phyloP scores from a whole-genome alignment of 1,284 basidiomycete species.

The Schizophyllum amplum region DNA sequence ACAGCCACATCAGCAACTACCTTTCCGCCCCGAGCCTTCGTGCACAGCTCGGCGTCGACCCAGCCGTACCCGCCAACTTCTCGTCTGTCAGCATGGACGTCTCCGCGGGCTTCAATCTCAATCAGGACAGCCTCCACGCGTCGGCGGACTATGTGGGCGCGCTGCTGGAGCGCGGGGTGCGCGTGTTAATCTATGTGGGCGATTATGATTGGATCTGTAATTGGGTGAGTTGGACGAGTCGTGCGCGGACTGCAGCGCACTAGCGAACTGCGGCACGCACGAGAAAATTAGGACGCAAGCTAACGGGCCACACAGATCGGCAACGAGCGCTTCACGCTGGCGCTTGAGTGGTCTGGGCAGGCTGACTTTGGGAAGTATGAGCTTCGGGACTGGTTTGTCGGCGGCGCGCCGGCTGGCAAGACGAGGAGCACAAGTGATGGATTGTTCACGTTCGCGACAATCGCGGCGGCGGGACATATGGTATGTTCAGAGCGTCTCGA shows the following conservation, averaged over 20 bases:
- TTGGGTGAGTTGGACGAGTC: conserved; percentile 26
- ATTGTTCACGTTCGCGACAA: conserved; percentile 46
- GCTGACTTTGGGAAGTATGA: conserved; percentile 37
- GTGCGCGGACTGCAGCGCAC: no score
- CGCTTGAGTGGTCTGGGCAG: conserved; percentile 57
- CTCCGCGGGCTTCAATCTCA: conserved; percentile 26
- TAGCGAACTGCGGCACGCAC: no score
- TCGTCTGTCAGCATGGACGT: conserved; percentile 39
- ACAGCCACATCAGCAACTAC: conserved; percentile 32
- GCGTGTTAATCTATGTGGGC: conserved; percentile 70
- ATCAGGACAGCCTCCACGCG: conserved; percentile 33
- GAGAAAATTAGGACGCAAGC: no score
- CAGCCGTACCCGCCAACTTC: conserved; percentile 37
- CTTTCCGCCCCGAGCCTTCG: conserved; percentile 50
- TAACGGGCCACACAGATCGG: conserved; percentile 28
- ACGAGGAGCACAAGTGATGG: conserved; percentile 34
- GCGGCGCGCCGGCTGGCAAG: conserved; percentile 37
- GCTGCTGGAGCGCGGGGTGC: conserved; percentile 68
- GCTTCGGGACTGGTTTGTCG: conserved; percentile 42
- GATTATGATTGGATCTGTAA: conserved; percentile 73
- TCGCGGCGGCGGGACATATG: conserved; percentile 46
- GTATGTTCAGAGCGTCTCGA: conserved; percentile 21
- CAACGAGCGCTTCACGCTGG: conserved; percentile 55
- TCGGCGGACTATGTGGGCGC: conserved; percentile 53
- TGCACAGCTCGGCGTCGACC: conserved; percentile 50